These are phyloP conservation scores for Trypanosoma scelopori DNA, from an alignment of 208 protist species.

Conservation along the genomic window DNA sequence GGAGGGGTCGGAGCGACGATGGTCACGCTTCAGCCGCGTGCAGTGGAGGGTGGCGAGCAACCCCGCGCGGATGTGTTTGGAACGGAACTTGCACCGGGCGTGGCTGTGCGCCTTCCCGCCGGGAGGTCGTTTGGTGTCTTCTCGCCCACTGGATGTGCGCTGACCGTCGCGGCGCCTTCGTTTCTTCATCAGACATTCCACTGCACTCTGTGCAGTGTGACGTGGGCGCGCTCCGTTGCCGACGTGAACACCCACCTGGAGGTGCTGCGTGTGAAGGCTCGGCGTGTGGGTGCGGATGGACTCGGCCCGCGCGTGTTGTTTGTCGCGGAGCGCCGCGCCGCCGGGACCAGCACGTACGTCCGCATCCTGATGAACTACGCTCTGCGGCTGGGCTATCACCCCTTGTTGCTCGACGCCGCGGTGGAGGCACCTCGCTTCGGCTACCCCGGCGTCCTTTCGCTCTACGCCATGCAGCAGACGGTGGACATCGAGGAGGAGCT, in stretches of 20 bases:
- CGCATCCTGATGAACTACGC: conserved; percentile 52
- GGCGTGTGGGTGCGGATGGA: conserved; percentile 20
- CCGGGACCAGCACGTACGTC: conserved; percentile 54
- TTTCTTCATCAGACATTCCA: conserved; percentile 52
- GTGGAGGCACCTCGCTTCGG: conserved; percentile 41
- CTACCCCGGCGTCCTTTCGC: conserved; percentile 38
- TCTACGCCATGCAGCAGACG: conserved; percentile 57
- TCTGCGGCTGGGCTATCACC: conserved; percentile 65
- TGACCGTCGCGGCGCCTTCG: conserved; percentile 36
- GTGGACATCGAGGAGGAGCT: conserved; percentile 64
- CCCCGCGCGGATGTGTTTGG: conserved; percentile 56
- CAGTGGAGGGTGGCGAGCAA: conserved; percentile 20
- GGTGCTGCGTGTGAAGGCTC: conserved; percentile 39
- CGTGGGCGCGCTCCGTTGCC: conserved; percentile 53
- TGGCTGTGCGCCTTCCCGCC: conserved; percentile 46
- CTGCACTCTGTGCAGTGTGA: conserved; percentile 37
- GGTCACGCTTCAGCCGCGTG: conserved; percentile 33
- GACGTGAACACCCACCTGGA: conserved; percentile 67
- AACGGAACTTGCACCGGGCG: conserved; percentile 47
- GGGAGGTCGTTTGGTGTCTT: conserved; percentile 48
- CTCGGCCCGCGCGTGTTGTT: conserved; percentile 64
- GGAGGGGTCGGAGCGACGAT: conserved; percentile 18
- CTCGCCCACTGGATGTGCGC: conserved; percentile 58
- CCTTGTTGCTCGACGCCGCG: conserved; percentile 54
- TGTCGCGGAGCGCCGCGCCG: conserved; percentile 43